Evolutionary conservation across 441 rosid genomes (phyloP), one percentile per base, ranked within the genome.

Genomic region (Croton laevigatus): DNA sequence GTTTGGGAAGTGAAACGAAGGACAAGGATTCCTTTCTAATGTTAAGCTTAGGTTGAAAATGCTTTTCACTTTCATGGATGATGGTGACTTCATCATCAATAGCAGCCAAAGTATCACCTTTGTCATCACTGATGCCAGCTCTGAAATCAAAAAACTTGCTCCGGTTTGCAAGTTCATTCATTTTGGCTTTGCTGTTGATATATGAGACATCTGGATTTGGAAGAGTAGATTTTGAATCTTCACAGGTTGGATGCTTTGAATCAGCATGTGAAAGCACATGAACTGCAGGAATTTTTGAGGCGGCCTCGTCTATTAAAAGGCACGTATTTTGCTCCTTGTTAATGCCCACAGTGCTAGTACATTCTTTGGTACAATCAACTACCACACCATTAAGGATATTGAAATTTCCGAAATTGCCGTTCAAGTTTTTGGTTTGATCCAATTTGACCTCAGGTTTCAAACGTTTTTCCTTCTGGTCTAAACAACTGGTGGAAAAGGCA

Each of bases 11-110:
- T 45, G 80, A 75, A 60, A 74, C 66, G 5, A 77, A 53, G 3
- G 64, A 66, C 46, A 78, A 53, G 48, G 75, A 46, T 54, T 86
- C 92, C 68, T 80, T 81, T 75, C 74, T 83, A 69, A 91, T 88
- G 80, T 85, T 88, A 71, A 90, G 78, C 23, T 68, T 42, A 13
- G 88, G 75, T n/a, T 71, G 75, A 62, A 19, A 54, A 61, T 74
- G 55, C 57, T 37, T 71, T 54, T 32, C 59, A 60, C 67, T 78
- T 74, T 65, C 74, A 69, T 8, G 36, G 71, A 74, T 8, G 48
- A 66, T 59, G 69, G 67, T 68, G 32, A 65, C 77, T 71, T 84
- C 82, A 59, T 84, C 78, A 3, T 69, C 69, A 9, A 67, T 19
- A 32, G 80, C 51, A 81, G 63, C 71, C 71, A 44, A 60, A 62